A percentile compares a stretch with the other conserved stretches of the same genome.
These are phyloP conservation scores for Vanderwaltozyma tropicalis DNA, from an alignment of 805 yeast genomes.

Conservation along the genomic window DNA sequence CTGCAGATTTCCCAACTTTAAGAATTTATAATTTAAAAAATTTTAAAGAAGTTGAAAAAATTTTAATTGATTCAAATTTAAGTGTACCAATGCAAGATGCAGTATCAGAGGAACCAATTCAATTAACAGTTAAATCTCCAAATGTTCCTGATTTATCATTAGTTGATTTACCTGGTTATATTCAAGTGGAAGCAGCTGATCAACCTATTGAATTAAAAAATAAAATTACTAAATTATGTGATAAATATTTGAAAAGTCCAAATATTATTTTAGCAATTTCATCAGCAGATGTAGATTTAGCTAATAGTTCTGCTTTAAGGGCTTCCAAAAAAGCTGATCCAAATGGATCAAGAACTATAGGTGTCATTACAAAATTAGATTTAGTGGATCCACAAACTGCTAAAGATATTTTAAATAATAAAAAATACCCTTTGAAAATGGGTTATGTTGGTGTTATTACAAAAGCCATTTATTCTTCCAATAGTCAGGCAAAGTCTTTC, in stretches of 20 bases:
- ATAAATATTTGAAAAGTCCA: constrained; percentile 78
- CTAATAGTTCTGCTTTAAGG: constrained; percentile 86
- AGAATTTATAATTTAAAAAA: constrained; percentile 75
- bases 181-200: constrained; percentile 92
- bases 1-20: constrained; percentile 89
- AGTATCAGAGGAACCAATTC: constrained; percentile 88
- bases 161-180: constrained; percentile 95
- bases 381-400: constrained; percentile 74
- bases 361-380: constrained; percentile 91
- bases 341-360: constrained; percentile 88
- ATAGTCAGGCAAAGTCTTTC: constrained; percentile 25
- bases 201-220: constrained; percentile 80
- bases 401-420: constrained; percentile 54
- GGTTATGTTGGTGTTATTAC: constrained; percentile 99
- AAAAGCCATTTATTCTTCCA: constrained; percentile 39
- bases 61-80: constrained; percentile 80
- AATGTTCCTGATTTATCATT: constrained; percentile 83
- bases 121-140: constrained; percentile 82
- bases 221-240: constrained; percentile 71
- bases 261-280: constrained; percentile 92
- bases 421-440: constrained; percentile 82
- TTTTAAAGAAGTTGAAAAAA: constrained; percentile 77
- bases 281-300: constrained; percentile 96
- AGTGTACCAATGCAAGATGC: constrained; percentile 84
- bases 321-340: constrained; percentile 90